Evolutionary conservation across 495 filamentous ascomycete species (phyloP), one percentile per base, ranked within the genome.

Genomic region (Neurospora cerealis): DNA sequence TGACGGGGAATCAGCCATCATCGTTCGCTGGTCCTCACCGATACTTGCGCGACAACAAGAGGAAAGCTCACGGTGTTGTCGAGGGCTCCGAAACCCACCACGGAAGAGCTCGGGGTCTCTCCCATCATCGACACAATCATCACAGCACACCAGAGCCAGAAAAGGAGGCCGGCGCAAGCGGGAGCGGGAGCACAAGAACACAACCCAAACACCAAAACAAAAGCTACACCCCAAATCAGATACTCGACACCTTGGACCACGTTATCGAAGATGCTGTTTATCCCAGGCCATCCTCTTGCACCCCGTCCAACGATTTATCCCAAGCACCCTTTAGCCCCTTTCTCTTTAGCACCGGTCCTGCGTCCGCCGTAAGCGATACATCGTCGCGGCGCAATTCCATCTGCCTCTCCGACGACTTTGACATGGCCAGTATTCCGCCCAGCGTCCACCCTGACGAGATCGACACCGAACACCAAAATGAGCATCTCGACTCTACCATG

Each of bases 331-430:
- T 88, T 36, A 91, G 89, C 6, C 89, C 90, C 15, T 80, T 88
- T 28, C 81, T 84, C 71, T 78, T 87, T 74, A 83, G 83, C 32
- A 85, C 84, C 11, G 83, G 80, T 69, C 82, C 86, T 6, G 83
- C 83, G 15, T 91, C 89, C 3, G 76, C 81, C 8, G 38, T 81
- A 24, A 82, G 84, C 79, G 82, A 79, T 41, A 80, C 85, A 24
- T 89, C 87, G 7, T 89, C 90, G 21, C 83, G 88, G 78, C 85
- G 82, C 80, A 88, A 85, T 72, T 88, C 87, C 6, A 79, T 87
- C 69, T 88, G 85, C 17, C 76, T 84, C 24, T 83, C 85, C 19
- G 88, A 89, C 69, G 88, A 90, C 73, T 77, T 80, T 2, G 78
- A 81, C 28, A 89, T 74, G 42, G 70, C 73, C 28, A 46, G 69